These are phyloP conservation scores for Fomitopsis palustris DNA, from an alignment of 1,284 basidiomycete species.

Conservation along the genomic window DNA sequence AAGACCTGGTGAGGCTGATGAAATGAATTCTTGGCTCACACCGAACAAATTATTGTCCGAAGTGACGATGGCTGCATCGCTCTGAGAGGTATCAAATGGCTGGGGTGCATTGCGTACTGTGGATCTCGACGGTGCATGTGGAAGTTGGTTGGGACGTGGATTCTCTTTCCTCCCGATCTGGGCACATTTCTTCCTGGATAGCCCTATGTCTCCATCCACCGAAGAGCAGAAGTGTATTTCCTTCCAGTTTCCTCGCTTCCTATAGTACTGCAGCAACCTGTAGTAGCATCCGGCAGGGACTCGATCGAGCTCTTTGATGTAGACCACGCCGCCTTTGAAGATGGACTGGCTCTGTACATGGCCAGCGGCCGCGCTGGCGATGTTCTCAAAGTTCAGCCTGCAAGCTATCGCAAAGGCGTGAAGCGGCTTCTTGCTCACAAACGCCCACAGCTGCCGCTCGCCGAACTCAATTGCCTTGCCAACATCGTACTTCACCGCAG, in stretches of 20 bases:
- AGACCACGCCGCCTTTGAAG: background rate
- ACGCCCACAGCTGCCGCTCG: constrained; percentile 3
- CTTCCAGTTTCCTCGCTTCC: background rate
- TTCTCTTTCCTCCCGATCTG: too few species aligned
- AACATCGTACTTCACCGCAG: constrained; percentile 22
- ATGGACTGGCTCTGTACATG: background rate
- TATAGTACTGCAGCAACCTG: constrained; percentile 5
- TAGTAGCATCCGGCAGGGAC: constrained; percentile 9
- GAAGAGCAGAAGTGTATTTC: background rate
- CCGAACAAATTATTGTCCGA: background rate
- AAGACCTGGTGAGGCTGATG: background rate
- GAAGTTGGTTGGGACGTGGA: background rate
- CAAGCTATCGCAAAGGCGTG: background rate
- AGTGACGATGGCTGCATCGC: background rate
- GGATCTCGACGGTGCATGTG: background rate
- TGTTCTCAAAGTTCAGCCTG: background rate
- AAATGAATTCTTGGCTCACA: background rate
- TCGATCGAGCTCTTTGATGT: constrained; percentile 10
- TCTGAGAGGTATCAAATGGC: background rate
- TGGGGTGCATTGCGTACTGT: background rate
- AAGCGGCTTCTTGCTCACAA: background rate
- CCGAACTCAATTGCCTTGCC: constrained; percentile 8
- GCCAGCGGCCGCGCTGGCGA: background rate
- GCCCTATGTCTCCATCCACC: too few species aligned
- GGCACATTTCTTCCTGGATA: too few species aligned